Base-by-base conservation (phyloP, 768 basidiomycete genomes). In the Lactarius vividus region DNA sequence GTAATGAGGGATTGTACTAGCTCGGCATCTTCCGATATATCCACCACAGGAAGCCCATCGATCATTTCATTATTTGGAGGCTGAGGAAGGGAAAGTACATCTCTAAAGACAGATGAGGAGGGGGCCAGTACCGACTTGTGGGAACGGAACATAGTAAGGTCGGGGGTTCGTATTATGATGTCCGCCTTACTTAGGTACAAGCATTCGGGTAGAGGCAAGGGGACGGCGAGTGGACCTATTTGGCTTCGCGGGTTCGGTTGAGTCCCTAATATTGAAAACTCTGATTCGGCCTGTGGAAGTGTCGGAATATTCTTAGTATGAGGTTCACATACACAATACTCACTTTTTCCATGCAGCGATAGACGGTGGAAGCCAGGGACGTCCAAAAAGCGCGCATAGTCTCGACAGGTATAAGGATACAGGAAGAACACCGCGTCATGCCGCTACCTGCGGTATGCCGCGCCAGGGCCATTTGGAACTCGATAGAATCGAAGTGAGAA, bases 91-190 rank as follows among this genome's bases (percentile, higher is more conserved):
- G 71, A 58, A 65, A 77, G 66, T 73, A 78, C 74, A 58, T 72
- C 71, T n/a, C 56, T 63, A 59, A 77, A 77, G 33, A 78, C 55
- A 3, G 71, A 69, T 2, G 77, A 77, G 0, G 75, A 73, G 15
- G 70, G 67, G 31, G 70, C 52, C 16, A 79, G 74, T 26, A 76
- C 75, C 15, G 57, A 56, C 20, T 70, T 77, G 68, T 77, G 76
- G 15, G 76, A 59, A 11, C 69, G 72, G 56, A 78, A 70, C 20
- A 7, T 40, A 23, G 16, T 35, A 18, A 28, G 20, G 49, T 70
- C 56, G 16, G 66, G 64, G 28, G 66, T 55, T 7, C 40, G 66
- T 13, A 67, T 1, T 11, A 65, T 23, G 16, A 67, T 10, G 52
- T 68, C 58, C 11, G 66, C 55, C 3, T 28, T 6, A 18, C 52